Conservation (phyloP, 2,329 filamentous ascomycete species). For the Cladosporium sp. region DNA sequence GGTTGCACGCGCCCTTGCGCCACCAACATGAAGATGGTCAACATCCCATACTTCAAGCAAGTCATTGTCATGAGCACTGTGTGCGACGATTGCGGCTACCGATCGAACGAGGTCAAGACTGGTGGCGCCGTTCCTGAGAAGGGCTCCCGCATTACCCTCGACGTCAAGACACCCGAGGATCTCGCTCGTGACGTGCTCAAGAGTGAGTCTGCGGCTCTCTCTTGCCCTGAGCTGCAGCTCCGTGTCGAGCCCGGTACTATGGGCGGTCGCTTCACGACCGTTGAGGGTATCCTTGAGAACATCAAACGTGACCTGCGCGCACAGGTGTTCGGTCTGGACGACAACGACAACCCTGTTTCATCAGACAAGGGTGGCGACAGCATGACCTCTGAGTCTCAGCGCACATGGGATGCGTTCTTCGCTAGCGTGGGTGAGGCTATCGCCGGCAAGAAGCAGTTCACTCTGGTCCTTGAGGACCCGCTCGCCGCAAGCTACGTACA, state of each 20-base stretch:
- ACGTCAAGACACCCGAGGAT: slow-evolving; percentile 69
- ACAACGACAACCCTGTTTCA: slow-evolving; percentile 45
- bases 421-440: slow-evolving; percentile 73
- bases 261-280: slow-evolving; percentile 92
- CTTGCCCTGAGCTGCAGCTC: slow-evolving; percentile 83
- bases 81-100: slow-evolving; percentile 85
- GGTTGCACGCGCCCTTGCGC: slow-evolving; percentile 83
- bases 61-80: slow-evolving; percentile 94
- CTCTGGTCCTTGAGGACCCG: slow-evolving; percentile 80
- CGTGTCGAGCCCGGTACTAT: slow-evolving; percentile 90
- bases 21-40: slow-evolving; percentile 98
- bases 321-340: slow-evolving; percentile 79
- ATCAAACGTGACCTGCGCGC: slow-evolving; percentile 84
- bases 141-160: slow-evolving; percentile 79
- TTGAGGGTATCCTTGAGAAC: slow-evolving; percentile 90
- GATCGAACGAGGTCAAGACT: slow-evolving; percentile 96
- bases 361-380: slow-evolving; percentile 70
- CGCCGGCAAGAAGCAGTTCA: slow-evolving; percentile 76
- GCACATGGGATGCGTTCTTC: slow-evolving; percentile 82
- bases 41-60: slow-evolving; percentile 97
- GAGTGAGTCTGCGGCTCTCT: slow-evolving; percentile 84
- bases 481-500: slow-evolving; percentile 93
- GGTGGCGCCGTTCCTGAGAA: slow-evolving; percentile 86
- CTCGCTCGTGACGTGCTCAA: slow-evolving; percentile 93
- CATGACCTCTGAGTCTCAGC: slow-evolving; percentile 63